A percentile compares a stretch with the other conserved stretches of the same genome.
Conservation (phyloP, 2,329 filamentous ascomycete species). For the Sclerotinia borealis region DNA sequence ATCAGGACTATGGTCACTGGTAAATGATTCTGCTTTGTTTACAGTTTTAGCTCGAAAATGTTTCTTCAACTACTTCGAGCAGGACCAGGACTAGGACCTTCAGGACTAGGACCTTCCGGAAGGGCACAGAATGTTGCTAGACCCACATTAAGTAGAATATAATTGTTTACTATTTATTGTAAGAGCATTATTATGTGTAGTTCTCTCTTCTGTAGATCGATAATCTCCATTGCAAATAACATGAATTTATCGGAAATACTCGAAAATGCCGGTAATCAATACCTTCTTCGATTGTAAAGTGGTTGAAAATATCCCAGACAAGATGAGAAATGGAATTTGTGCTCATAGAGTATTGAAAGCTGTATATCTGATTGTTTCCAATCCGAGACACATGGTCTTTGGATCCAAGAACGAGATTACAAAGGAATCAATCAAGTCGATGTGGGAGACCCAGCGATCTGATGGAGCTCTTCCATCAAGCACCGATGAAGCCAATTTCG, state of each 20-base stretch:
- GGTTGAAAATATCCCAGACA: not conserved
- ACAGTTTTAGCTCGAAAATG: not conserved
- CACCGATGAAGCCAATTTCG: not conserved
- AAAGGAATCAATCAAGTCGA: not conserved
- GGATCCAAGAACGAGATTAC: not conserved
- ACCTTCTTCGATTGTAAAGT: not conserved
- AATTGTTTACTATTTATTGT: too few relatives aligned
- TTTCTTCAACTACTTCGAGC: not conserved
- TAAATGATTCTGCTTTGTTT: not conserved
- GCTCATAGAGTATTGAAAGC: not conserved
- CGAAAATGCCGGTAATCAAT: not conserved
- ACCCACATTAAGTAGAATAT: too few relatives aligned
- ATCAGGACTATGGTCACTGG: too few relatives aligned
- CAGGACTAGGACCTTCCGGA: too few relatives aligned
- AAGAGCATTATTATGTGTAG: not conserved
- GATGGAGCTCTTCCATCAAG: not conserved
- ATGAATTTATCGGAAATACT: not conserved
- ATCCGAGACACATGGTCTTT: not conserved
- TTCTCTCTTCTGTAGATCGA: not conserved
- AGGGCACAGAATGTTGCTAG: not conserved
- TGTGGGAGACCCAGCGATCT: not conserved
- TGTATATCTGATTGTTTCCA: not conserved
- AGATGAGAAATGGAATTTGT: not conserved
- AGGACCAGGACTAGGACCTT: too few relatives aligned
- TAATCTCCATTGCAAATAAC: not conserved